Percentiles rank a stretch among this genome's conserved stretches.
These are phyloP conservation scores for Talaromyces sp. DNA, from an alignment of 2,329 filamentous ascomycete genomes.

Conservation along the genomic window DNA sequence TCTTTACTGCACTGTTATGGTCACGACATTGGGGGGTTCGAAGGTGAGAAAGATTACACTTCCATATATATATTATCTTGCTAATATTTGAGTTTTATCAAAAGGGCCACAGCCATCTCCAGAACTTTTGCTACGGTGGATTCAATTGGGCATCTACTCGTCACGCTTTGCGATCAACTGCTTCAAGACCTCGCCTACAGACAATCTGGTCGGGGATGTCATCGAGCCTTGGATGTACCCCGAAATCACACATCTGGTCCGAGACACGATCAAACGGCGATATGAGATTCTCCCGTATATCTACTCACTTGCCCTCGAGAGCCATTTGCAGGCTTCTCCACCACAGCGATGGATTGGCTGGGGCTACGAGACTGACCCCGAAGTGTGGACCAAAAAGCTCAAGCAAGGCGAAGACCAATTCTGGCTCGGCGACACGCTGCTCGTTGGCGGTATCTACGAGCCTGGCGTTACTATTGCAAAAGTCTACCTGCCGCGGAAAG, in stretches of 20 bases:
- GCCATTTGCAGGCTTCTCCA: conserved; percentile 57
- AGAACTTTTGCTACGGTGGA: conserved; percentile 68
- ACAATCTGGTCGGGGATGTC: conserved; percentile 65
- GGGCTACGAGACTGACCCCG: conserved; percentile 64
- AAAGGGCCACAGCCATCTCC: conserved; percentile 60
- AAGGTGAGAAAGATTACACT: conserved; percentile 42
- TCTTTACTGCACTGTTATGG: conserved; percentile 67
- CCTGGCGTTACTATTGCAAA: conserved; percentile 50
- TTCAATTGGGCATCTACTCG: conserved; percentile 66
- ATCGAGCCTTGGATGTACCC: conserved; percentile 78
- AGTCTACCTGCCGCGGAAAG: conserved; percentile 58
- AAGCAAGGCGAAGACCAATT: conserved; percentile 66
- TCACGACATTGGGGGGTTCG: conserved; percentile 72
- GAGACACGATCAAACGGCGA: conserved; percentile 63
- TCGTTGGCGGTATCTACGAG: conserved; percentile 62
- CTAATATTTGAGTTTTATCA: neutral
- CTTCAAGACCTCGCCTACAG: conserved; percentile 65
- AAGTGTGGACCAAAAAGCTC: conserved; percentile 58
- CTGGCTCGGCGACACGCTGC: conserved; percentile 64
- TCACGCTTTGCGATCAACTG: conserved; percentile 73
- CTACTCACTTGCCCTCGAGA: conserved; percentile 61
- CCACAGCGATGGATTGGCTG: conserved; percentile 70
- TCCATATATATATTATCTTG: neutral
- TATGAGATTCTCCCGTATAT: conserved; percentile 70
- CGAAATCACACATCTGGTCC: conserved; percentile 58